Conservation (phyloP, 805 yeast genomes). For the Candida sakaeoensis region DNA sequence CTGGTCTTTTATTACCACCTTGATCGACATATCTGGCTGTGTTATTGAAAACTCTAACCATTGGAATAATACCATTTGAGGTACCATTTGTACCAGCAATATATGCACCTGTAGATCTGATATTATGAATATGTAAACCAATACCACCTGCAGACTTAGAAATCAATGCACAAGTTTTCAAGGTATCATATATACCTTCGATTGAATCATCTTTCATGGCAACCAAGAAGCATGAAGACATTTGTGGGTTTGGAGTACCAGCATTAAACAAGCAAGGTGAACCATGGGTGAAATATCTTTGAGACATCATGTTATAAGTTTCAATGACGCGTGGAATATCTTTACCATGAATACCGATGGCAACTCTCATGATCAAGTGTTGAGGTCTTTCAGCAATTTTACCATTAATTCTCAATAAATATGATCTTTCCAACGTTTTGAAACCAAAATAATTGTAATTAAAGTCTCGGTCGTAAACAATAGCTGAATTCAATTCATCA, state of each 20-base stretch:
- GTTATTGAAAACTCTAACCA: conserved; percentile 60
- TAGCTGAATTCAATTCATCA: conserved; percentile 44
- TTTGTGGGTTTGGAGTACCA: conserved; percentile 57
- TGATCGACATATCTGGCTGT: conserved; percentile 64
- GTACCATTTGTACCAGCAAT: conserved; percentile 64
- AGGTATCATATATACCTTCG: conserved; percentile 59
- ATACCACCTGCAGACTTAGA: conserved; percentile 64
- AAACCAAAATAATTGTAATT: conserved; percentile 58
- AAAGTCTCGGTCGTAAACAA: conserved; percentile 49
- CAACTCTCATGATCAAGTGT: conserved; percentile 59
- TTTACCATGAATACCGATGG: conserved; percentile 56
- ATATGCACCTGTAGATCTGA: conserved; percentile 56
- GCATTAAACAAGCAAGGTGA: conserved; percentile 62
- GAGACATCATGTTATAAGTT: conserved; percentile 57
- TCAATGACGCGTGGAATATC: conserved; percentile 52
- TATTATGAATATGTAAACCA: conserved; percentile 59
- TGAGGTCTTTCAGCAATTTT: conserved; percentile 61
- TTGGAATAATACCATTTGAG: conserved; percentile 59
- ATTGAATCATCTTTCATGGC: conserved; percentile 64
- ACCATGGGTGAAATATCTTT: conserved; percentile 56
- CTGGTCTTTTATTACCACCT: conserved; percentile 65
- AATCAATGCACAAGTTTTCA: conserved; percentile 58
- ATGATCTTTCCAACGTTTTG: conserved; percentile 59
- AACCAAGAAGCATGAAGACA: conserved; percentile 61
- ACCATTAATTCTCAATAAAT: conserved; percentile 51